Base-by-base conservation (phyloP, 768 basidiomycete species). In the Termitomyces sp. region DNA sequence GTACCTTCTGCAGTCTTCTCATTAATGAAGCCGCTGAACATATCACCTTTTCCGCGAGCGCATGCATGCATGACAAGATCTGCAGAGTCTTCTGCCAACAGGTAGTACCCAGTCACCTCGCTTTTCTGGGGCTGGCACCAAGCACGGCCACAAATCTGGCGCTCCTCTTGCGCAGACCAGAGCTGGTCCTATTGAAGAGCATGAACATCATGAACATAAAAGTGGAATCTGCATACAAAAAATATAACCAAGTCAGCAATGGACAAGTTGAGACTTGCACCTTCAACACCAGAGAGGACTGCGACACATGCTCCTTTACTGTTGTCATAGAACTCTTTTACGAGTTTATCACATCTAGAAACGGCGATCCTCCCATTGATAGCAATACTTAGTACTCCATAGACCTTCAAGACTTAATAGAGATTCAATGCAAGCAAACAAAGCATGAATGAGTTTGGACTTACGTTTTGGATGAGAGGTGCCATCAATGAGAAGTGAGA, bases 271-370 rank as follows among this genome's bases (percentile, higher is more conserved):
- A 69, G 63, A 12, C 68, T 65, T 0, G 61, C 63, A 0, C 63
- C 45, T 2, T 67, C 67, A 1, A 70, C 65, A 4, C 61, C 58
- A 0, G 67, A 70, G 47, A 70, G 59, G 6, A 70, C 58, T 0
- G 68, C 53, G 0, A 67, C 60, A 12, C 63, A 33, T 6, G 26
- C 44, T 5, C 33, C 42, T n/a, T 49, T 9, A 1, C 53, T 46
- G 18, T 58, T 30, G 9, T 54, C 40, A 10, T 64, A 54, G 46
- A 69, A 62, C 0, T 33, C 16, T n/a, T 58, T 57, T 2, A 69
- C 52, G 0, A 57, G n/a, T 30, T 62, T 56, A 30, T 60, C 58
- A 1, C 57, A 59, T 20, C 58, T 50, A 1, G 59, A 53, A 4
- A 59, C 53, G 20, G 59, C 16, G 0, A 58, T 58, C 13, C 47